Evolutionary conservation across 2,329 filamentous ascomycete species (phyloP).

Genomic region (Botrytis deweyae): DNA sequence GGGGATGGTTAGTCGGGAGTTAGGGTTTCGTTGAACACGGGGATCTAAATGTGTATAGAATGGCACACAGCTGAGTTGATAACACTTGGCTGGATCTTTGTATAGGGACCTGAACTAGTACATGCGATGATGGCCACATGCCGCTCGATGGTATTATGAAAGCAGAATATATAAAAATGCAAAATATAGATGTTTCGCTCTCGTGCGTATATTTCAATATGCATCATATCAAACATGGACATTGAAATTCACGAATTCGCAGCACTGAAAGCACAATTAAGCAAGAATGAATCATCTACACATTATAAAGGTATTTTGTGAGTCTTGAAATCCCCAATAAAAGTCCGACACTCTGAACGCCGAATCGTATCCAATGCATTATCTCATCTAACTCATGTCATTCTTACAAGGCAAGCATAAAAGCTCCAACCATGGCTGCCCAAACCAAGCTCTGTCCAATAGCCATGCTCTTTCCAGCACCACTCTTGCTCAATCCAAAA

Average conservation of each 20-base stretch:
- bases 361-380: slow-evolving; percentile 11
- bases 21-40: neutral
- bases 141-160: neutral
- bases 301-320: slow-evolving; percentile 6
- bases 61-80: neutral
- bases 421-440: neutral
- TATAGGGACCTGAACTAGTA: neutral
- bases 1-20: neutral
- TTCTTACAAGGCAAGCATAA: neutral
- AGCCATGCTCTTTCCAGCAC: neutral
- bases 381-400: neutral
- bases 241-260: neutral
- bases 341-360: neutral
- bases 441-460: neutral
- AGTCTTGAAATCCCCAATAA: neutral
- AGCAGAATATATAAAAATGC: neutral
- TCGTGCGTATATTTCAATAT: too few species aligned
- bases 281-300: neutral
- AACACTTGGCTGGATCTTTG: neutral
- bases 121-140: neutral
- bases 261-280: neutral
- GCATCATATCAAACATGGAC: neutral
- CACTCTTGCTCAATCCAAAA: slow-evolving; percentile 41
- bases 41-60: neutral
- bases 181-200: too few species aligned